These are phyloP conservation scores for Trametes meyenii DNA, from an alignment of 768 basidiomycete species.

Conservation along the genomic window DNA sequence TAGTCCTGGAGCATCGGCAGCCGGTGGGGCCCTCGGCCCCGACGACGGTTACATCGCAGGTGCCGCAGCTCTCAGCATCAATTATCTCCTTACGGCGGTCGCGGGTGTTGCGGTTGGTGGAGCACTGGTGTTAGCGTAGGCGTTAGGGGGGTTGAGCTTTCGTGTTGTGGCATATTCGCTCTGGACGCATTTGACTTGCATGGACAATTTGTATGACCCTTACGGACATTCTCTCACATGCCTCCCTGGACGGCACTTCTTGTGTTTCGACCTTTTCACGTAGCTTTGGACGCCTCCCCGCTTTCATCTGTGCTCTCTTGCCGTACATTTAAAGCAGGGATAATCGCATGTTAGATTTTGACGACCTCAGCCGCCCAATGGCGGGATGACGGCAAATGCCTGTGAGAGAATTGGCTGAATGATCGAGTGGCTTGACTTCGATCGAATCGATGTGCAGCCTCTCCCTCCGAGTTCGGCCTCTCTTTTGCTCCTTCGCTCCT, in stretches of 20 bases:
- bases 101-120: slow-evolving; percentile 45
- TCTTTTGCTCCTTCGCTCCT: background rate
- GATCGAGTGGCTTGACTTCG: slow-evolving; percentile 10
- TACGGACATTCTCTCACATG: slow-evolving; percentile 17
- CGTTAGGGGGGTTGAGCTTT: slow-evolving; percentile 2
- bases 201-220: slow-evolving; percentile 23
- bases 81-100: slow-evolving; percentile 46
- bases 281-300: background rate
- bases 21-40: slow-evolving; percentile 61
- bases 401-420: slow-evolving; percentile 8
- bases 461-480: background rate
- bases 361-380: no score
- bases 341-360: slow-evolving; percentile 7
- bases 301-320: background rate
- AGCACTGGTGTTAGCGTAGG: slow-evolving; percentile 5
- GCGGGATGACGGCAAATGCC: slow-evolving; percentile 1
- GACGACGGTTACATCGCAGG: slow-evolving; percentile 66
- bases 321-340: background rate
- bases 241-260: slow-evolving; percentile 6
- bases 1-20: slow-evolving; percentile 52
- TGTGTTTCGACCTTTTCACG: background rate
- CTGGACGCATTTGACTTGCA: slow-evolving; percentile 18
- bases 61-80: slow-evolving; percentile 50
- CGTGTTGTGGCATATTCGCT: slow-evolving; percentile 1
- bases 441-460: slow-evolving; percentile 16